These are phyloP conservation scores for Apiospora koreana DNA, from an alignment of 2,329 filamentous ascomycete species.

Conservation along the genomic window DNA sequence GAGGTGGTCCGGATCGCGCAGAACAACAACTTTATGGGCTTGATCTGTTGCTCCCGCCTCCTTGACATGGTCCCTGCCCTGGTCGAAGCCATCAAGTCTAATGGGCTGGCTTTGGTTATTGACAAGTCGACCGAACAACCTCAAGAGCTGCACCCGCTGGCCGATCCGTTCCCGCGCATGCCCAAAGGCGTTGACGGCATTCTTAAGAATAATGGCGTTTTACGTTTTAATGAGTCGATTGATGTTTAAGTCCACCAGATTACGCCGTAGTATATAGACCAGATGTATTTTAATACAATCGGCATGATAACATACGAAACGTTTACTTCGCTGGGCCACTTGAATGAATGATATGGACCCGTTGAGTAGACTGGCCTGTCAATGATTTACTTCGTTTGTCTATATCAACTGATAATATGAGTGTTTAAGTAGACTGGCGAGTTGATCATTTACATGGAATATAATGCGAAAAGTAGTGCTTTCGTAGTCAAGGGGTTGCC, in stretches of 20 bases:
- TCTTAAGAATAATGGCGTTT: constrained; percentile 79
- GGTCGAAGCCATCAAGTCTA: constrained; percentile 90
- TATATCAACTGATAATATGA: too few relatives aligned
- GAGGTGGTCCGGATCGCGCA: constrained; percentile 91
- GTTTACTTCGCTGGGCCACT: too few relatives aligned
- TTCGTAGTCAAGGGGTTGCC: too few relatives aligned
- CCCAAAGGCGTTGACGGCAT: constrained; percentile 87
- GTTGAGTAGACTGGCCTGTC: too few relatives aligned
- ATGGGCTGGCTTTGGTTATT: constrained; percentile 87
- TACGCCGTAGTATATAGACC: too few relatives aligned
- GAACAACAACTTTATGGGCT: constrained; percentile 96
- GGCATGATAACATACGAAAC: too few relatives aligned
- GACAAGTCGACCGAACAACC: constrained; percentile 71
- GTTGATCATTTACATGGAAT: too few relatives aligned
- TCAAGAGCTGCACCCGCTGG: constrained; percentile 39
- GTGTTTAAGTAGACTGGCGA: too few relatives aligned
- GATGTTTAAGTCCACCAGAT: constrained; percentile 53
- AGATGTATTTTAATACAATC: too few relatives aligned
- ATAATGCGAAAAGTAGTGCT: too few relatives aligned
- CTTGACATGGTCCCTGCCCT: constrained; percentile 91
- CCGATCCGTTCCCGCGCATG: constrained; percentile 59
- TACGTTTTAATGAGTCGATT: constrained; percentile 92
- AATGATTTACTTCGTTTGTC: too few relatives aligned
- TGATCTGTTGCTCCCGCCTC: constrained; percentile 86
- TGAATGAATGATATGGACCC: too few relatives aligned